Evolutionary conservation across 495 filamentous ascomycete genomes (phyloP).

Genomic region (Elasticomyces elasticus): DNA sequence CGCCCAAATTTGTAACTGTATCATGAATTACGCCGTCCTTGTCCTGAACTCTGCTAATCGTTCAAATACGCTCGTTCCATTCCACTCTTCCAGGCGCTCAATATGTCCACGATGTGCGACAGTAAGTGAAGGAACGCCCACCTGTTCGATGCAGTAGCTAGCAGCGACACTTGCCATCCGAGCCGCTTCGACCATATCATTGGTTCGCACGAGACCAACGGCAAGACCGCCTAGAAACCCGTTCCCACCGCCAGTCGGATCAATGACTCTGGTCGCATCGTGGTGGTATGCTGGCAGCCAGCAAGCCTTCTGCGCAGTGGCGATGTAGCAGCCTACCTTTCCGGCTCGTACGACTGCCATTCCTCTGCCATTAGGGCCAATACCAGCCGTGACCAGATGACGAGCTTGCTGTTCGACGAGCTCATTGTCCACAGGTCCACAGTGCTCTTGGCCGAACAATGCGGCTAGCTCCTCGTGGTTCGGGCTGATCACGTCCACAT

Average conservation of each 20-base stretch:
- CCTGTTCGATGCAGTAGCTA: conserved; percentile 89
- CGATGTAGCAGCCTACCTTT: conserved; percentile 50
- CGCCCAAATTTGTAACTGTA: neutral
- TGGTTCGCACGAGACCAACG: conserved; percentile 56
- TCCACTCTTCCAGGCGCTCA: conserved; percentile 37
- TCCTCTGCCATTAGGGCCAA: conserved; percentile 38
- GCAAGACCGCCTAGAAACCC: conserved; percentile 79
- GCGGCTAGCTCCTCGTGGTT: conserved; percentile 78
- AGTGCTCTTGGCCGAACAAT: conserved; percentile 48
- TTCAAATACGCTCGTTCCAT: conserved; percentile 11
- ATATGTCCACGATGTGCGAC: neutral
- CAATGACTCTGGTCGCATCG: conserved; percentile 50
- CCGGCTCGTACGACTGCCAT: conserved; percentile 47
- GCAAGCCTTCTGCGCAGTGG: conserved; percentile 26
- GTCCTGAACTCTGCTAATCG: conserved; percentile 7
- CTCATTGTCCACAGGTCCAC: conserved; percentile 25
- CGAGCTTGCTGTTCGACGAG: conserved; percentile 45
- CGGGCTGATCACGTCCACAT: conserved; percentile 77
- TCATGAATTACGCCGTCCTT: neutral
- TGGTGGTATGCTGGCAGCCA: conserved; percentile 53
- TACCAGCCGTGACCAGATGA: conserved; percentile 47
- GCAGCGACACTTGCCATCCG: conserved; percentile 76
- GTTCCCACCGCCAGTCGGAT: conserved; percentile 95
- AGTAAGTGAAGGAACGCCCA: conserved; percentile 61
- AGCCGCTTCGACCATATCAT: conserved; percentile 55